Conservation (phyloP, 805 yeast genomes). For the Starmerella roubikii region DNA sequence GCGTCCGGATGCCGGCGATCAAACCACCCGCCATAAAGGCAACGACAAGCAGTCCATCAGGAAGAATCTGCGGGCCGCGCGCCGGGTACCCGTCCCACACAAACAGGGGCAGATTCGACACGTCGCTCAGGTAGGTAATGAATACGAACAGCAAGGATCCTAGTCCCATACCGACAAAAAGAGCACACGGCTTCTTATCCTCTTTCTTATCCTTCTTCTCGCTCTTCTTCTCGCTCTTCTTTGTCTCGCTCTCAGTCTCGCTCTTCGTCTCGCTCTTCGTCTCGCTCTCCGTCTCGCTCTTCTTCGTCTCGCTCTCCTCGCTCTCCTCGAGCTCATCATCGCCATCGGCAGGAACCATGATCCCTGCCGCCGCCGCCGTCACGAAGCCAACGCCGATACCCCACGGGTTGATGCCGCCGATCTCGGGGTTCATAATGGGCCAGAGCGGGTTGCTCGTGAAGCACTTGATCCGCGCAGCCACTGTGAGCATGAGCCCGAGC, state of each 20-base stretch:
- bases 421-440: conserved; percentile 78
- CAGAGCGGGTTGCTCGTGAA: conserved; percentile 88
- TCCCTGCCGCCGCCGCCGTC: conserved; percentile 45
- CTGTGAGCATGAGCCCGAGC: conserved; percentile 59
- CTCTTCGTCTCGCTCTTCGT: neutral
- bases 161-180: conserved; percentile 40
- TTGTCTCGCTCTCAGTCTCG: neutral
- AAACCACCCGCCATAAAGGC: conserved; percentile 45
- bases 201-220: neutral
- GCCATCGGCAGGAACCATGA: conserved; percentile 14
- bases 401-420: conserved; percentile 72
- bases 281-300: too few relatives aligned
- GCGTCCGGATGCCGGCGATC: conserved; percentile 31
- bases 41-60: conserved; percentile 59
- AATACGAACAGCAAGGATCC: conserved; percentile 63
- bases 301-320: neutral
- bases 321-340: too few relatives aligned
- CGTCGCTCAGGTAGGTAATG: conserved; percentile 65
- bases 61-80: conserved; percentile 75
- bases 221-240: neutral
- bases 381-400: conserved; percentile 53
- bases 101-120: conserved; percentile 82
- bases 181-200: conserved; percentile 25
- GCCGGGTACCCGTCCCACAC: conserved; percentile 92
- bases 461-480: conserved; percentile 58